These are phyloP conservation scores for Paracoccidioides lutzii DNA, from an alignment of 2,329 filamentous ascomycete genomes.

Conservation along the genomic window DNA sequence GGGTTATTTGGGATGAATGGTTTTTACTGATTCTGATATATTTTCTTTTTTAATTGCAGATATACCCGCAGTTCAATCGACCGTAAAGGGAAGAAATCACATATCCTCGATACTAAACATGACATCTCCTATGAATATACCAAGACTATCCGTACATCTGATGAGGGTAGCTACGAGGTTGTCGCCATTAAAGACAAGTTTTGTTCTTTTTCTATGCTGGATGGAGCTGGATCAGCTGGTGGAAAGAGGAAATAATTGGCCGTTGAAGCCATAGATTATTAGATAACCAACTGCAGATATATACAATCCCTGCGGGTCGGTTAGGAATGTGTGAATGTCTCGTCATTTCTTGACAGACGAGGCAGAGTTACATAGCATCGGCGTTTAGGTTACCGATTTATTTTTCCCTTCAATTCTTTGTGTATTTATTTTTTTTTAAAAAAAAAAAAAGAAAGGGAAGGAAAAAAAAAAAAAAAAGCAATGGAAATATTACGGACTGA, in stretches of 20 bases:
- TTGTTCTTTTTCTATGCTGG: slow-evolving; percentile 73
- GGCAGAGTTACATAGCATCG: slow-evolving; percentile 2
- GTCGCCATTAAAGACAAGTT: slow-evolving; percentile 88
- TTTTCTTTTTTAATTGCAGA: slow-evolving; percentile 17
- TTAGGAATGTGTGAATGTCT: background rate
- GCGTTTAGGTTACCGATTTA: slow-evolving; percentile 5
- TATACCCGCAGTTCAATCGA: slow-evolving; percentile 85
- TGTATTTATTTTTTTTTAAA: background rate
- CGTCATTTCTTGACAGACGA: background rate
- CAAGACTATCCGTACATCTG: slow-evolving; percentile 71
- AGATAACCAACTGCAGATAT: background rate
- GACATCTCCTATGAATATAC: slow-evolving; percentile 70
- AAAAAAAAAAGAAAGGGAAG: background rate
- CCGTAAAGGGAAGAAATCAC: slow-evolving; percentile 60
- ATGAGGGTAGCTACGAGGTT: slow-evolving; percentile 96
- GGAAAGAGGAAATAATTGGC: background rate
- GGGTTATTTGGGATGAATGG: too few species aligned
- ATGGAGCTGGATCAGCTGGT: slow-evolving; percentile 32
- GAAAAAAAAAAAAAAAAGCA: too few species aligned
- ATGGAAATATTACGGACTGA: background rate
- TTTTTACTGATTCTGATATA: too few species aligned
- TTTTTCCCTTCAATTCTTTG: background rate
- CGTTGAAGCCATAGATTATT: background rate
- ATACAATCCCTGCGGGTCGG: background rate
- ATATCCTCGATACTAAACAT: slow-evolving; percentile 80